Evolutionary conservation across 371 early-diverging fungal genomes (phyloP), one percentile per base, ranked within the genome.

Genomic region (Mucor piriformis): DNA sequence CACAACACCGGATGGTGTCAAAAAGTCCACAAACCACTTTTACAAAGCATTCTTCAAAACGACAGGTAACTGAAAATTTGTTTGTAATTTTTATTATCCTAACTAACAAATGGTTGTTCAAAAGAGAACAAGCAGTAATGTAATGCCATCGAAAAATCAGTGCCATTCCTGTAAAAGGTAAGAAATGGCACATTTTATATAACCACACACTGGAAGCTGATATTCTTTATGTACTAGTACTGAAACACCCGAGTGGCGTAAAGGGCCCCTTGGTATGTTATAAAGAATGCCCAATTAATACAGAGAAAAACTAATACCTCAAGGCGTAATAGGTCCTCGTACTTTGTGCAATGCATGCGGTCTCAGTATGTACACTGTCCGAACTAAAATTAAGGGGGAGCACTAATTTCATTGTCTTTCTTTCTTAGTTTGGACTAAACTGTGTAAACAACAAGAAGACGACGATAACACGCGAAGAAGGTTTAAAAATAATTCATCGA

Each of bases 271-370:
- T 38, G 73, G 73, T 70, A 63, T 29, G 43, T 43, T 18, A 24
- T 10, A 24, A 2, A 24, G 10, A 6, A 34, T 33, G 24, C 16
- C 15, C 50, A 43, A 10, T 51, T 18, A 5, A 13, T 38, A 34
- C 6, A 25, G 37, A 38, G 34, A 33, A 37, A 15, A 47, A 47
- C 23, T 27, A 21, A 16, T 20, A 29, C 16, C 29, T 8, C 29
- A 29, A 1, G 6, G 4, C 29, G 6, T 8, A 29, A 32, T 48
- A 71, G 71, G 71, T 11, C 73, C 73, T 38, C 56, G 69, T 6
- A 73, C 70, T 20, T 49, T 73, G 60, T 73, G 73, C 29, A 73
- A 73, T 64, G 73, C 73, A 44, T 73, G 73, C 29, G 73, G 73
- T 20, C 18, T 70, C 49, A 69, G 73, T 73, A 67, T 34, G 62